Base-by-base conservation (phyloP, 1,139 yeast species). In the Yamadazyma conglobata region DNA sequence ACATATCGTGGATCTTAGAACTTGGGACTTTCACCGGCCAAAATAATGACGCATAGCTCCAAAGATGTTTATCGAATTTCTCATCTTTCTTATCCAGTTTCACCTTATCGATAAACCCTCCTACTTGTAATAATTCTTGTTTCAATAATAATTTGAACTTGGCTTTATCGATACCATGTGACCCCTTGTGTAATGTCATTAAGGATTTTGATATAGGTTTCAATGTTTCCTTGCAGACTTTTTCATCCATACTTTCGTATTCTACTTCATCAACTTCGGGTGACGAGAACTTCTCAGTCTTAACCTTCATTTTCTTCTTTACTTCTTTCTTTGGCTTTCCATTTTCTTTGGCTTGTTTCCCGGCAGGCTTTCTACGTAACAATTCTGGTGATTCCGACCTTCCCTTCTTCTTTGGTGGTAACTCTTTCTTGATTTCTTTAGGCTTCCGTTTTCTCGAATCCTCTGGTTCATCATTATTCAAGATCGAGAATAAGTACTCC, bases 1-100 rank as follows among this genome's bases (percentile, higher is more conserved):
- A 91, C 96, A 91, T 91, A 31, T 79, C 83, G 56, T 76, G 75
- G 46, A 91, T 79, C 59, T 84, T 84, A 27, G 71, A 65, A 37
- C 95, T 83, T 24, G 86, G 79, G n/a, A 83, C 97, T 42, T 78
- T 77, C 3, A 80, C 86, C 1, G 98, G 98, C 98, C 98, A 91
- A 55, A 83, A 91, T 38, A 77, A 74, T 22, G 93, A 74, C 6
- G 96, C 94, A 56, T 83, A 86, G 15, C 86, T 75, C 98, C 99
- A 91, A 37, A 91, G 63, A 48, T 89, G 96, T 52, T 75, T 79
- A 40, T 70, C 64, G 29, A 67, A 44, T 45, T 66, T 72, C 19
- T 56, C 63, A 29, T 58, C 53, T 2, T 16, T 7, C 2, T 27
- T 15, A 13, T 26, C 24, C 3, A 29, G 23, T 14, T 23, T 22